Base-by-base conservation (phyloP, 2,329 filamentous ascomycete species). In the Apiospora hydei region DNA sequence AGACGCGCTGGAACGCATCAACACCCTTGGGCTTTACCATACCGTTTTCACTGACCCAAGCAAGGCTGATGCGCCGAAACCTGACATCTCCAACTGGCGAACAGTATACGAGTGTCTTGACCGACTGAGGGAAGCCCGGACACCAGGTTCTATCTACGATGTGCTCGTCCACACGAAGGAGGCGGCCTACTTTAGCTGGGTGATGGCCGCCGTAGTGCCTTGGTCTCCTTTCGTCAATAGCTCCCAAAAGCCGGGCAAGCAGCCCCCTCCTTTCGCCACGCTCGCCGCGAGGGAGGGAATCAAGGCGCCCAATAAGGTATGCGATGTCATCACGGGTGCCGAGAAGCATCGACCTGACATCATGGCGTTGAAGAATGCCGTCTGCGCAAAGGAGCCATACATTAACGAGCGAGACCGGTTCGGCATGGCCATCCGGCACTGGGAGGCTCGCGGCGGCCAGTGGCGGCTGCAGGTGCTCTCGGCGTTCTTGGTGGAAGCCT, bases 221-320 rank as follows among this genome's bases (percentile, higher is more conserved):
- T 98, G 94, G 91, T 79, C 90, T 84, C 81, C 70, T 5, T 76
- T 82, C 41, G 82, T 81, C 11, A 79, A 80, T 16, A 13, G 34
- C 34, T 41, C 57, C 57, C 57, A 21, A 30, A 13, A 85, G 7
- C 34, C 84, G 51, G 82, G 83, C 67, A 92, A 89, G 78, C 79
- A 83, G 26, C 84, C 88, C 4, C 86, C 88, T 26, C 89, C 92
- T 0, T 85, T 90, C 24, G 88, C 91, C 4, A 88, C 88, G 3
- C 84, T 89, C 43, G 92, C 93, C 6, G 91, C 90, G 6, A 87
- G 92, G 44, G 94, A 97, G 79, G 94, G 94, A 6, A 90, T 97
- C 79, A 94, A 93, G 78, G 88, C 91, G 1, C 90, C 93, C 2
- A 97, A 95, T 79, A 96, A 92, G 79, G 84, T 94, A 6, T 89